phyloP scores from a whole-genome alignment of 805 yeast genomes.

The Suhomyces pyralidae region DNA sequence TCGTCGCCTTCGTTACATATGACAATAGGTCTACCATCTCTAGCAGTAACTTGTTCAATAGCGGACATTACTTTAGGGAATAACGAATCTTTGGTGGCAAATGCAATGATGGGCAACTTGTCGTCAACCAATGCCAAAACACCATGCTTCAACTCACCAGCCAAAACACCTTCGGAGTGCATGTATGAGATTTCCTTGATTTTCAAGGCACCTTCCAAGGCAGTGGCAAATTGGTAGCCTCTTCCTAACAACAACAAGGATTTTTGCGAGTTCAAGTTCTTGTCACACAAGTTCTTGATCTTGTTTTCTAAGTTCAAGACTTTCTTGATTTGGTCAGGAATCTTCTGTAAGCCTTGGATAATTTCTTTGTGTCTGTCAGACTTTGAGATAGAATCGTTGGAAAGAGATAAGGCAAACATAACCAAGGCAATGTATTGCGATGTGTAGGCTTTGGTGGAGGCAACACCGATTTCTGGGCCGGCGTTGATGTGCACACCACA shows the following conservation, averaged over 20 bases:
- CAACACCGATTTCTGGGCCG: constrained; percentile 99
- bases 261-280: constrained; percentile 72
- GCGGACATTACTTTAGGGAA: constrained; percentile 96
- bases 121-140: constrained; percentile 95
- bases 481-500: constrained; percentile 99
- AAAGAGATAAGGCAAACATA: constrained; percentile 92
- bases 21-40: constrained; percentile 95
- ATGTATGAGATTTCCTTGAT: constrained; percentile 97
- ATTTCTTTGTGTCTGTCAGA: constrained; percentile 76
- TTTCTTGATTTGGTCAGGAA: constrained; percentile 80
- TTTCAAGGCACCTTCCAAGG: constrained; percentile 96
- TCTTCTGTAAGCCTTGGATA: constrained; percentile 76
- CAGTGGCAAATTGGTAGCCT: constrained; percentile 96
- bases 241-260: constrained; percentile 90
- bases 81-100: constrained; percentile 94
- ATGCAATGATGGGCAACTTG: constrained; percentile 87
- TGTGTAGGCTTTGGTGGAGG: constrained; percentile 97
- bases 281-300: constrained; percentile 73
- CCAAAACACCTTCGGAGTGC: constrained; percentile 98
- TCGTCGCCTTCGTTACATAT: constrained; percentile 82
- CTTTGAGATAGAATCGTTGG: constrained; percentile 84
- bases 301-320: constrained; percentile 70
- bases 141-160: constrained; percentile 99
- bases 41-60: constrained; percentile 93
- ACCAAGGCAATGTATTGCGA: constrained; percentile 97